Conservation (phyloP, 23 red algal species). For the Pyropia yezoensis region DNA sequence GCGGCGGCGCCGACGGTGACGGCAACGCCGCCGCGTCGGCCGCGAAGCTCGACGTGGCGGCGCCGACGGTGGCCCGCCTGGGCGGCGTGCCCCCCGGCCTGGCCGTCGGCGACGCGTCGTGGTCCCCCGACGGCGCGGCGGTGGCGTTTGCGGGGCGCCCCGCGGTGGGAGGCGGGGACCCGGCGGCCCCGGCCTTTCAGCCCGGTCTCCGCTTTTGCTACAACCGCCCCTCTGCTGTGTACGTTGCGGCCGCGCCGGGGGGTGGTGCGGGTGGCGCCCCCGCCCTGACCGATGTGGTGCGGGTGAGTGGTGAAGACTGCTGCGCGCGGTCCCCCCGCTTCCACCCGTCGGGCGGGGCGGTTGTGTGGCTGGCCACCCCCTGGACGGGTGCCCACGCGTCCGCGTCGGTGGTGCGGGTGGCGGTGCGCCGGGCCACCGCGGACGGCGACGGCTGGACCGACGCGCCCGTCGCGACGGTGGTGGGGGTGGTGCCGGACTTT, state of each 20-base stretch:
- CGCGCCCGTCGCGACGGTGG: no score
- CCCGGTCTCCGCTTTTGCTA: conserved; percentile 74
- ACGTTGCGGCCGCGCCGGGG: conserved; percentile 11
- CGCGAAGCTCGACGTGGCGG: neutral
- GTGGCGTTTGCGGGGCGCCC: neutral
- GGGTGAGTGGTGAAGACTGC: conserved; percentile 23
- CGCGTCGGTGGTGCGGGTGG: no score
- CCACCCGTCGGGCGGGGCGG: neutral
- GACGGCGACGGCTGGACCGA: no score
- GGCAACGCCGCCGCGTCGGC: no score
- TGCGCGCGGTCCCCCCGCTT: conserved; percentile 66
- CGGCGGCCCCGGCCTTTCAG: conserved; percentile 11
- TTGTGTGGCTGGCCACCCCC: conserved; percentile 5
- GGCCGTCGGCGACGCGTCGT: neutral
- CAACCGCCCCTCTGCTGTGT: conserved; percentile 41
- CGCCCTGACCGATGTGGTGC: conserved; percentile 13
- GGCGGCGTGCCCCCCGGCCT: conserved; percentile 2
- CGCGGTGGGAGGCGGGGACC: neutral
- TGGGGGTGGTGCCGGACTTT: neutral
- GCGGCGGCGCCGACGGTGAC: no score
- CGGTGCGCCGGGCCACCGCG: no score
- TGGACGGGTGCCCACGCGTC: neutral
- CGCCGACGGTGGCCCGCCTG: neutral
- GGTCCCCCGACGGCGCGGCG: neutral
- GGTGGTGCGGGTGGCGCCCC: neutral